phyloP scores from a whole-genome alignment of 164 flowering plant genomes.

The Dillenia suffruticosa region DNA sequence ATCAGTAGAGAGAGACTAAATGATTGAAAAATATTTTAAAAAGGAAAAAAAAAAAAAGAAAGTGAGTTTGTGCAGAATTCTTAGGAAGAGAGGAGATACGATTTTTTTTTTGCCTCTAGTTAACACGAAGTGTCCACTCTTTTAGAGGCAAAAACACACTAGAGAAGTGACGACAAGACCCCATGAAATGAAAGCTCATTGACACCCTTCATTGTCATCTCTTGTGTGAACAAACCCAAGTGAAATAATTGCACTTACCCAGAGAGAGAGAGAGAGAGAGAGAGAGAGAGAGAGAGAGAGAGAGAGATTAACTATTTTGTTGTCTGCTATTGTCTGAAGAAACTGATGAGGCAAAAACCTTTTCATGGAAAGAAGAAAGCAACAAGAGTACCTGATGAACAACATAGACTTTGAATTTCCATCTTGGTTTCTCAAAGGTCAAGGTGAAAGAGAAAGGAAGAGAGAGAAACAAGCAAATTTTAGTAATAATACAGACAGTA shows the following conservation, averaged over 20 bases:
- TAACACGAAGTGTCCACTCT: too few relatives aligned
- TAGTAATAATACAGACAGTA: constrained; percentile 2
- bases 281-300: background rate
- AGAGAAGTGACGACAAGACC: background rate
- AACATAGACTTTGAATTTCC: constrained; percentile 10
- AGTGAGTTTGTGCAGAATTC: constrained; percentile 7
- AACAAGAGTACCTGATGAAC: constrained; percentile 4
- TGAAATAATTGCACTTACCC: too few relatives aligned
- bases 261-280: background rate
- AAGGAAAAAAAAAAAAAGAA: constrained; percentile 1
- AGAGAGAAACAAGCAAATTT: constrained; percentile 4
- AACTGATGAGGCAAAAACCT: constrained; percentile 3
- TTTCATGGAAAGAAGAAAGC: constrained; percentile 12
- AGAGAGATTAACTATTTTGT: constrained; percentile 1
- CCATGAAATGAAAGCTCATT: too few relatives aligned
- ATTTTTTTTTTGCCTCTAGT: too few relatives aligned
- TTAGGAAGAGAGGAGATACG: background rate
- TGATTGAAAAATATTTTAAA: constrained; percentile 3
- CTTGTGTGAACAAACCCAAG: too few relatives aligned
- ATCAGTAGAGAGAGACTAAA: constrained; percentile 4
- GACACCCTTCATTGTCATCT: too few relatives aligned
- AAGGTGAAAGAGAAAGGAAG: constrained; percentile 1
- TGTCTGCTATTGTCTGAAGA: constrained; percentile 2
- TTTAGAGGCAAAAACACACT: background rate
- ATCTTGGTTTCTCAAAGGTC: constrained; percentile 2